Conservation (phyloP, 257 asterid species). For the Oldenlandia corymbosa region DNA sequence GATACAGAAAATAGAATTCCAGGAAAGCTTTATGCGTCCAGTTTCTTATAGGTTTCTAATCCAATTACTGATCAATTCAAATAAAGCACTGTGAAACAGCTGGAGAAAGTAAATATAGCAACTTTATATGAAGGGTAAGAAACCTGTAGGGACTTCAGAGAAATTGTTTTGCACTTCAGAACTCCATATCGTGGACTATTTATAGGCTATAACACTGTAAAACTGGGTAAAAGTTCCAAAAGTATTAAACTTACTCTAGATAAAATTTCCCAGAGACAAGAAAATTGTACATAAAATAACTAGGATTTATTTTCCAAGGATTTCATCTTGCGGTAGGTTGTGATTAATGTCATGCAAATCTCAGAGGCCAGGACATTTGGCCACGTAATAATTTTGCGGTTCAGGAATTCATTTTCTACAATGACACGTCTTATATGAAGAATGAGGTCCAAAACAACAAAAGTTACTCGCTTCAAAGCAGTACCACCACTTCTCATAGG, state of each 20-base stretch:
- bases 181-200: conserved; percentile 17
- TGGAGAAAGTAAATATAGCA: conserved; percentile 2
- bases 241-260: conserved; percentile 29
- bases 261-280: conserved; percentile 18
- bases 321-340: conserved; percentile 36
- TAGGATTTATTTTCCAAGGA: conserved; percentile 24
- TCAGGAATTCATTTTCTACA: conserved; percentile 12
- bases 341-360: conserved; percentile 24
- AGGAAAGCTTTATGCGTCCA: not conserved
- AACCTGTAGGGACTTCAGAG: conserved; percentile 17
- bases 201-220: conserved; percentile 22
- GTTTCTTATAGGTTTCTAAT: not conserved
- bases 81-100: not conserved
- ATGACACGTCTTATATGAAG: conserved; percentile 23
- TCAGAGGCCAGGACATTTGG: conserved; percentile 21
- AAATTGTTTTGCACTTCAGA: not conserved
- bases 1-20: conserved; percentile 6
- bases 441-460: conserved; percentile 24
- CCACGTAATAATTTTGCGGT: conserved; percentile 20
- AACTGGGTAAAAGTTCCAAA: not conserved
- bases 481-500: conserved; percentile 15
- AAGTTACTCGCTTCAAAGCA: conserved; percentile 15
- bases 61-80: not conserved
- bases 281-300: conserved; percentile 25
- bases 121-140: conserved; percentile 8